Conservation (phyloP, 23 red algal species). For the Agarophyton chilense region DNA sequence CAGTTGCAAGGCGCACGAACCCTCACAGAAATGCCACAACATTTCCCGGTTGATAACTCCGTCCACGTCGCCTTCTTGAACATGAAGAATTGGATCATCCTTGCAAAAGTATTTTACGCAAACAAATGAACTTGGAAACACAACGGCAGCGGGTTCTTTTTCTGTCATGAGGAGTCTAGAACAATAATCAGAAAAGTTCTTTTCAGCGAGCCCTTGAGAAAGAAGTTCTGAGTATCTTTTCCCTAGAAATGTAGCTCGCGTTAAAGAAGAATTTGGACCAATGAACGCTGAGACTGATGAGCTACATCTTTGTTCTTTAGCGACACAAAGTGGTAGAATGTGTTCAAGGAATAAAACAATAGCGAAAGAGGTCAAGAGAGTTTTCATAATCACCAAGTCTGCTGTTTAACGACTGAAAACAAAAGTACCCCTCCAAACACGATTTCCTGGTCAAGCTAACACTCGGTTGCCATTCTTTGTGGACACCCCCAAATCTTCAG, state of each 20-base stretch:
- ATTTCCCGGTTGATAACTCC: not conserved
- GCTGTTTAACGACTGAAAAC: not conserved
- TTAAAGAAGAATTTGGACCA: not conserved
- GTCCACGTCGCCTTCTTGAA: slow-evolving; percentile 3
- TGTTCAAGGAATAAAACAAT: not conserved
- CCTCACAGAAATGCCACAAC: slow-evolving; percentile 5
- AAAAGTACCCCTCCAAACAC: not conserved
- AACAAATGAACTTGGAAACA: not conserved
- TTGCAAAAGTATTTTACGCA: slow-evolving; percentile 16
- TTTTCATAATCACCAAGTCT: not conserved
- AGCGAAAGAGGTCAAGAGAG: not conserved
- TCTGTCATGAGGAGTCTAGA: slow-evolving; percentile 27
- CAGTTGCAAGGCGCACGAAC: not conserved
- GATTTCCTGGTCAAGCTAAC: not conserved
- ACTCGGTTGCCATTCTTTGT: not conserved
- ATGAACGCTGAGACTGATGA: not conserved
- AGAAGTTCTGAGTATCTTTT: slow-evolving; percentile 4
- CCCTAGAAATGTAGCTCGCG: not conserved
- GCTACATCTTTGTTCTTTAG: slow-evolving; percentile 6
- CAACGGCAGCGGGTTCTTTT: slow-evolving; percentile 3
- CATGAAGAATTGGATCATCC: not conserved
- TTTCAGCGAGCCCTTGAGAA: not conserved
- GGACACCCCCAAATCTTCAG: not conserved
- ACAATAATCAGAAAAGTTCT: not conserved
- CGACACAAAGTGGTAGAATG: not conserved